Evolutionary conservation across 2,329 filamentous ascomycete genomes (phyloP).

Genomic region (Anisogramma anomala): DNA sequence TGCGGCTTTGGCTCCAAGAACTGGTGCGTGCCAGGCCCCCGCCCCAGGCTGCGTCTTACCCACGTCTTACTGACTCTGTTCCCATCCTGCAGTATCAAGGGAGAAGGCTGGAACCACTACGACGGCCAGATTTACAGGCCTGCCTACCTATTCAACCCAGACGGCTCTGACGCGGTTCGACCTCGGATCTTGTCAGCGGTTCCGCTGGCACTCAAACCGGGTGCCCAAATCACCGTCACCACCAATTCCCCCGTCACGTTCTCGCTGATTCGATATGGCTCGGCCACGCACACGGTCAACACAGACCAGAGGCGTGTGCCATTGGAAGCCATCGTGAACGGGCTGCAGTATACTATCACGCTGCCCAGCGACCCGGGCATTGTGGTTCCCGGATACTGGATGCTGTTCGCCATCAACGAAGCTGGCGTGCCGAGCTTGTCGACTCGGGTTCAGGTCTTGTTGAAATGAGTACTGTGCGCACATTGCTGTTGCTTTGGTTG

Average conservation of each 20-base stretch:
- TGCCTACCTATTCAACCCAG: slow-evolving; percentile 35
- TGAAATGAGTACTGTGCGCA: neutral
- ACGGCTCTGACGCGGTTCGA: slow-evolving; percentile 19
- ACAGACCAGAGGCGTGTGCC: slow-evolving; percentile 40
- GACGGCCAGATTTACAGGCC: slow-evolving; percentile 40
- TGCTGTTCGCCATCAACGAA: slow-evolving; percentile 33
- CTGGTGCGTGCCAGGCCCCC: neutral
- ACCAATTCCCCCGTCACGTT: slow-evolving; percentile 23
- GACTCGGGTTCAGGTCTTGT: slow-evolving; percentile 13
- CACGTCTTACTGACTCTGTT: neutral
- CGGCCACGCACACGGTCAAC: slow-evolving; percentile 37
- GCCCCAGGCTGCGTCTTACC: neutral
- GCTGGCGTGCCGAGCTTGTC: slow-evolving; percentile 33
- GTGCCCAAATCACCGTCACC: slow-evolving; percentile 21
- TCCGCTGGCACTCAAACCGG: neutral
- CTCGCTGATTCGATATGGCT: slow-evolving; percentile 33
- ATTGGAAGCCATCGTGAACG: slow-evolving; percentile 19
- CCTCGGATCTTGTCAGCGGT: slow-evolving; percentile 26
- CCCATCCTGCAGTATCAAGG: neutral
- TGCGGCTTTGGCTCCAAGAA: slow-evolving; percentile 29
- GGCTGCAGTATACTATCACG: slow-evolving; percentile 22
- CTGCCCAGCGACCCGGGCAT: slow-evolving; percentile 34
- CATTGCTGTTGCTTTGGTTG: no score
- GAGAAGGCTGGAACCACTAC: slow-evolving; percentile 30
- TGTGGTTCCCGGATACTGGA: slow-evolving; percentile 35